Evolutionary conservation across 441 rosid species (phyloP), one percentile per base, ranked within the genome.

Genomic region (Erodium moschatum): DNA sequence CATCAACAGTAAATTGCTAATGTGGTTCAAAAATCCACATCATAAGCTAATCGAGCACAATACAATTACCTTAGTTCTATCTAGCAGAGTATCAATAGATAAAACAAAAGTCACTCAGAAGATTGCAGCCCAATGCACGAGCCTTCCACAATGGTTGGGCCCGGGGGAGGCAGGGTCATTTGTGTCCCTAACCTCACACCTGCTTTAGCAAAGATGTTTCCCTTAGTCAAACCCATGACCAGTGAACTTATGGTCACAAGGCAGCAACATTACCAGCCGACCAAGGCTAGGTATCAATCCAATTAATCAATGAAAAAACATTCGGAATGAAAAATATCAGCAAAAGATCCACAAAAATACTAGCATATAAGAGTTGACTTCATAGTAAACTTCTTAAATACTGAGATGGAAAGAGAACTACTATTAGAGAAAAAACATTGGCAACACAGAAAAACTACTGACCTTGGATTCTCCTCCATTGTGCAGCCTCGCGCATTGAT

Each of bases 391-490:
- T 33, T 3, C 38, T 33, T 33, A 33, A 33, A 33, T 33, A 33
- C 4, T 33, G 38, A 33, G 38, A 33, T 33, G 38, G 38, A 33
- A 33, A 33, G 38, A 33, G 38, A 5, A 33, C 38, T 3, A 33
- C 38, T 1, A 33, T 33, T 33, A 33, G 38, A 33, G 4, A 33
- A 33, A 33, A 33, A 33, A 33, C 4, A 33, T 5, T 33, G 38
- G 38, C 38, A 33, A 33, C 6, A 5, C 38, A 0, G 6, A 33
- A 56, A 67, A 67, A 27, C 42, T 70, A 29, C 79, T 66, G 31
- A 89, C 94, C 96, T 85, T 91, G 97, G 75, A 80, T 82, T 79
- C 84, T 90, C 82, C 98, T 85, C 98, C 97, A 93, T 69, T 86
- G 86, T 65, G 97, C 96, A 79, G 95, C 96, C 79, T 90, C 98